Base-by-base conservation (phyloP, 179 eudicot genomes). In the Heliamphora pulchella region DNA sequence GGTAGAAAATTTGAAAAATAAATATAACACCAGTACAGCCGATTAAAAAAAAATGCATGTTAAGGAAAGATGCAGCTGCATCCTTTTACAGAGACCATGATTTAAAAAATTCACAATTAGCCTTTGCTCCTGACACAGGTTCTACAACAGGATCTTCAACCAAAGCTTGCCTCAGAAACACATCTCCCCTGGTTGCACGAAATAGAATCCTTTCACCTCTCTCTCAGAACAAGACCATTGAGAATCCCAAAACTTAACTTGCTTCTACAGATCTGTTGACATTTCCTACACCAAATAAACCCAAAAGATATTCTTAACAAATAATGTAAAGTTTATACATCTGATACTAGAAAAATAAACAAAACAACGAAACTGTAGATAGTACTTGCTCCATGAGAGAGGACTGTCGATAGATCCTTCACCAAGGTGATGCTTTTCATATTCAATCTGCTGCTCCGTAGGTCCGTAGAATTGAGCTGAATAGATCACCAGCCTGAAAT, bases 181-280 rank as follows among this genome's bases (percentile, higher is more conserved):
- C 93, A 70, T 93, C 91, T 17, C 97, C 97, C 84, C 97, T 89
- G 66, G 94, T 93, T 78, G 96, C 92, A 58, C 96, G 94, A 77
- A 93, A 93, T 59, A 93, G 81, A 79, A 93, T 90, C 79, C 96
- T 89, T 82, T 93, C 97, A 88, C 82, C 88, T 93, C 54, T 89
- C 96, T 85, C 93, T 91, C 4, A 91, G 89, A 67, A 93, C 93
- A 80, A 91, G 88, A 47, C 97, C 97, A 84, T 90, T 88, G 44
- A 91, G 85, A 85, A 83, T 31, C 90, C 48, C 97, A 92, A 82
- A 93, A 88, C 84, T 88, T 88, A 79, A 88, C 87, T 78, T 84
- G 92, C 79, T 89, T 93, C 74, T 91, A 89, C 55, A 88, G 86
- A 84, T 93, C 96, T 31, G 86, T 81, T 41, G 81, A 81, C 88